Conservation (phyloP, 2,329 filamentous ascomycete species). For the Juglanconis oblonga region DNA sequence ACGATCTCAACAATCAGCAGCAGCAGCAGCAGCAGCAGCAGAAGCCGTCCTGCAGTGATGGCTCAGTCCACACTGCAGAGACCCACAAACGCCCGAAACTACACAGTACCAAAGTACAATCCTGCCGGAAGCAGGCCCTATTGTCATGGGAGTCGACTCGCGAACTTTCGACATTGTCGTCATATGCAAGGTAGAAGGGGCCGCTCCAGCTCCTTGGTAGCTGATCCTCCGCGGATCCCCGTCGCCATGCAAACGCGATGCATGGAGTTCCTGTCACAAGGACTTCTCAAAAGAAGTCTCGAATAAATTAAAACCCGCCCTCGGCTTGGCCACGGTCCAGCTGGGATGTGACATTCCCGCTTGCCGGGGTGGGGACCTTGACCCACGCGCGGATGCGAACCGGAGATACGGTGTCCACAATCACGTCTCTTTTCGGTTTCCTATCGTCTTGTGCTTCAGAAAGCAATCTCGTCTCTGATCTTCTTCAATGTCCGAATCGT, state of each 20-base stretch:
- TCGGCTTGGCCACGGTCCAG: background rate
- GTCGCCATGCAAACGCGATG: constrained; percentile 8
- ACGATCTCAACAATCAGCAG: background rate
- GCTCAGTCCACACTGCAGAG: background rate
- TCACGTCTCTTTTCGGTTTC: background rate
- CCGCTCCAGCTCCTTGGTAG: background rate
- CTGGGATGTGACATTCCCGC: constrained; percentile 2
- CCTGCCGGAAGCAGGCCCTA: background rate
- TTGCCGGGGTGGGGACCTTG: background rate
- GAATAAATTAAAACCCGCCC: constrained; percentile 1
- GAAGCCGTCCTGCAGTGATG: background rate
- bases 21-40: background rate
- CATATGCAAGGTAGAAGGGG: background rate
- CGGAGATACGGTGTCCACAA: background rate
- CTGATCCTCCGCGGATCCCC: background rate
- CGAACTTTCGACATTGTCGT: background rate
- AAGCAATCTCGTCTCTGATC: background rate
- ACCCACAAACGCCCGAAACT: background rate
- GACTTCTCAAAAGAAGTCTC: constrained; percentile 2
- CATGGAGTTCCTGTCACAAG: constrained; percentile 3
- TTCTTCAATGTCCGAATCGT: background rate
- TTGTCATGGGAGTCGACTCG: background rate
- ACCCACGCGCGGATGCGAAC: background rate
- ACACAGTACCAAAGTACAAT: background rate
- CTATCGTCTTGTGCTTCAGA: background rate